A percentile compares a stretch with the other conserved stretches of the same genome.
Conservation (phyloP, 805 yeast genomes). For the Sugiyamaella floridensis region DNA sequence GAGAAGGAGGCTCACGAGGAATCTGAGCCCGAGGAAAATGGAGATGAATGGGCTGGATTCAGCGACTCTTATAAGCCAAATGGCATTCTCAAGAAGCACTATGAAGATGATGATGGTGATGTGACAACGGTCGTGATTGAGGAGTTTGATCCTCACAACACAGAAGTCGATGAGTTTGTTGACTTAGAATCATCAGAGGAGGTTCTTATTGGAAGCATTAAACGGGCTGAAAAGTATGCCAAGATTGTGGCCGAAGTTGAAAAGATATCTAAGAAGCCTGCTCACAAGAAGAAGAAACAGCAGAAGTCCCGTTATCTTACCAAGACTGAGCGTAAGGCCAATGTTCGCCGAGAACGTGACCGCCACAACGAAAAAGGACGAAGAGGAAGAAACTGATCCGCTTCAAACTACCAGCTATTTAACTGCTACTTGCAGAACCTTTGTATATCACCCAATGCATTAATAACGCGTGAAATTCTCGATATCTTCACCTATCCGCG, state of each 20-base stretch:
- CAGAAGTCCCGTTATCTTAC: conserved; percentile 85
- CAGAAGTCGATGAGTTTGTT: conserved; percentile 54
- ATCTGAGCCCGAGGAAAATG: conserved; percentile 21
- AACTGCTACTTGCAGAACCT: neutral
- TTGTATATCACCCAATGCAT: neutral
- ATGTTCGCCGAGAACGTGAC: conserved; percentile 41
- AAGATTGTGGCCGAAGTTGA: conserved; percentile 41
- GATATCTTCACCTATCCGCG: neutral
- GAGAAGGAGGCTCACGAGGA: conserved; percentile 26
- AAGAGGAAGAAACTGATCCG: neutral
- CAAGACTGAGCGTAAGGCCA: conserved; percentile 64
- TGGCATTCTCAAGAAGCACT: conserved; percentile 44
- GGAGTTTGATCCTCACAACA: conserved; percentile 41
- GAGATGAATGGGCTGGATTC: conserved; percentile 34
- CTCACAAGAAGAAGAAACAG: conserved; percentile 39
- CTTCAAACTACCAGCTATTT: neutral
- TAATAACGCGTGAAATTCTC: neutral
- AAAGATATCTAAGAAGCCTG: conserved; percentile 13
- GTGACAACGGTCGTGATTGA: conserved; percentile 52
- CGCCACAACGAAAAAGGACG: conserved; percentile 26
- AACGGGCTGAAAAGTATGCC: conserved; percentile 80
- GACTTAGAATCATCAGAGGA: conserved; percentile 60
- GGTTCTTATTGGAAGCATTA: conserved; percentile 65
- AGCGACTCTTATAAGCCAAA: conserved; percentile 4
- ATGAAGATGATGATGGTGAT: conserved; percentile 33